Percentiles rank a stretch among this genome's conserved stretches.
Conservation (phyloP, 2,329 filamentous ascomycete genomes). For the Fusarium foetens region DNA sequence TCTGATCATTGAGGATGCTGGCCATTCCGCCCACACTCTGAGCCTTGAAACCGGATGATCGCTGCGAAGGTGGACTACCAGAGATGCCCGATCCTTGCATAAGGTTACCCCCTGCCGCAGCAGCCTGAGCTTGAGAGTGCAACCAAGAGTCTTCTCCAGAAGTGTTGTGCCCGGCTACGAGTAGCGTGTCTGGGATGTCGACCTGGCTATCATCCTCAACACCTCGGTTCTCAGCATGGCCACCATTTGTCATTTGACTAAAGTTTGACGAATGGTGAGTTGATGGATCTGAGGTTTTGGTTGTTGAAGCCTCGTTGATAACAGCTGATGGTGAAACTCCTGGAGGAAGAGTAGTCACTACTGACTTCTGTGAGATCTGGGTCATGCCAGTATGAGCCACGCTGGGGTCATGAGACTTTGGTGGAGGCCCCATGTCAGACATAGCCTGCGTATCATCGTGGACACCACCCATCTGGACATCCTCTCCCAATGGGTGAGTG, state of each 20-base stretch:
- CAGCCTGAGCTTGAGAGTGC: conserved; percentile 66
- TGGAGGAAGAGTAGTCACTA: conserved; percentile 65
- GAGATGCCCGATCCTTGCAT: conserved; percentile 39
- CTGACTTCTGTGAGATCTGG: conserved; percentile 73
- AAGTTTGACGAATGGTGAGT: conserved; percentile 69
- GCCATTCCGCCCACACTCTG: conserved; percentile 42
- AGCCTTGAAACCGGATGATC: conserved; percentile 49
- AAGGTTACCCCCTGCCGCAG: conserved; percentile 56
- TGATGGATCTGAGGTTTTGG: conserved; percentile 84
- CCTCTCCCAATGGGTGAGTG: conserved; percentile 59
- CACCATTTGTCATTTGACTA: conserved; percentile 78
- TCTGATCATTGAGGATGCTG: conserved; percentile 55
- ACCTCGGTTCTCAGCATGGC: conserved; percentile 58
- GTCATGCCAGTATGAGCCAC: conserved; percentile 59
- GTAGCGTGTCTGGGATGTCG: conserved; percentile 66
- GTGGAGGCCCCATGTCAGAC: conserved; percentile 64
- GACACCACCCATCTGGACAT: conserved; percentile 68
- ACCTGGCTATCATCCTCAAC: conserved; percentile 48
- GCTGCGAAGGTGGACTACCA: conserved; percentile 52
- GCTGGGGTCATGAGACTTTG: conserved; percentile 50
- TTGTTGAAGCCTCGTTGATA: conserved; percentile 90
- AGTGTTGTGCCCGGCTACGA: conserved; percentile 56
- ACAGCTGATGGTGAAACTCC: conserved; percentile 68
- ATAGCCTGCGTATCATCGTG: conserved; percentile 60
- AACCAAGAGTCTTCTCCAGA: conserved; percentile 66